Evolutionary conservation across 139 green algal genomes (phyloP).

Genomic region (Chlamydomonas eustigma): DNA sequence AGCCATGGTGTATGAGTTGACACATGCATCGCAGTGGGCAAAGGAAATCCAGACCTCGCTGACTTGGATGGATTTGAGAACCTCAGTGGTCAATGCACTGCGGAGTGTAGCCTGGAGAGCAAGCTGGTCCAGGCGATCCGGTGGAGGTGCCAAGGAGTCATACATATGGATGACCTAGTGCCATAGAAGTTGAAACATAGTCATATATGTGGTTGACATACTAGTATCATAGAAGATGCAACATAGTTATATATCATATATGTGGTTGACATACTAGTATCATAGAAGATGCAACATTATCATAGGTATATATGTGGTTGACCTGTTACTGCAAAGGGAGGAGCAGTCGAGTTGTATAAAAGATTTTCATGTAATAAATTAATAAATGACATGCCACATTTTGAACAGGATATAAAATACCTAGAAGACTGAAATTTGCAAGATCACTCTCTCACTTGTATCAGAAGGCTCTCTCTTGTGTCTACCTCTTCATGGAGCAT

Average conservation of each 20-base stretch:
- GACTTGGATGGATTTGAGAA: neutral
- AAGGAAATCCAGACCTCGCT: slow-evolving; percentile 16
- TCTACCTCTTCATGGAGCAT: slow-evolving; percentile 6
- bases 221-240: neutral
- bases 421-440: too few relatives aligned
- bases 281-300: too few relatives aligned
- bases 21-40: slow-evolving; percentile 13
- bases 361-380: too few relatives aligned
- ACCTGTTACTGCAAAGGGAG: too few relatives aligned
- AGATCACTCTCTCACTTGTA: slow-evolving; percentile 3
- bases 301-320: too few relatives aligned
- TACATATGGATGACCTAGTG: slow-evolving; percentile 17
- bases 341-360: too few relatives aligned
- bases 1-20: slow-evolving; percentile 1
- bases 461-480: neutral
- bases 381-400: too few relatives aligned
- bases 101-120: neutral
- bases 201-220: neutral
- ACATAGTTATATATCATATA: too few relatives aligned
- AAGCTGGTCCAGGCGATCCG: neutral
- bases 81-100: neutral
- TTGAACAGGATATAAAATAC: too few relatives aligned
- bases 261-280: too few relatives aligned
- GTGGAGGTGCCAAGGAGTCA: slow-evolving; percentile 8
- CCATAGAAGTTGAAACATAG: neutral